phyloP scores from a whole-genome alignment of 2,329 filamentous ascomycete genomes.

The Pseudogymnoascus sp. region DNA sequence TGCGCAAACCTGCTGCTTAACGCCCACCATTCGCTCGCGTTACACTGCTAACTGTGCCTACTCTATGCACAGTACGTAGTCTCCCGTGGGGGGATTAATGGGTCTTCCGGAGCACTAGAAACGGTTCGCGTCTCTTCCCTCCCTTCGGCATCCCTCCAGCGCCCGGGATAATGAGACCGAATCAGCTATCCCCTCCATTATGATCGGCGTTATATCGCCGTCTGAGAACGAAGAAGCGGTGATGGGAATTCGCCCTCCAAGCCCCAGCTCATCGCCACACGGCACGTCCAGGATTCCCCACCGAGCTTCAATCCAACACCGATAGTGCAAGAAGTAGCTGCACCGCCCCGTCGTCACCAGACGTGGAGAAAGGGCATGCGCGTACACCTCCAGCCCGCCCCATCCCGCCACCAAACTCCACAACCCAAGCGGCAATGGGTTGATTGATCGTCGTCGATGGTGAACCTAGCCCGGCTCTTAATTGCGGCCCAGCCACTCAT shows the following conservation, averaged over 20 bases:
- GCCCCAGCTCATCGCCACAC: neutral
- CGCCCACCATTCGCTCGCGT: neutral
- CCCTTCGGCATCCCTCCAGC: neutral
- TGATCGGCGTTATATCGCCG: neutral
- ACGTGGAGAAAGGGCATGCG: neutral
- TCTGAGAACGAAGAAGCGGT: neutral
- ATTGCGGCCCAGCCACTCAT: neutral
- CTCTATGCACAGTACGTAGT: neutral
- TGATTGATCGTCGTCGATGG: neutral
- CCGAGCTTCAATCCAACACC: neutral
- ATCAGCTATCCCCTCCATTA: neutral
- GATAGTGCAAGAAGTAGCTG: neutral
- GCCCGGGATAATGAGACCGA: neutral
- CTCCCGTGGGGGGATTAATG: neutral
- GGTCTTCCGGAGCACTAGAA: neutral
- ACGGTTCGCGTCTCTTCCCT: constrained; percentile 3
- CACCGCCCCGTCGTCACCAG: constrained; percentile 1
- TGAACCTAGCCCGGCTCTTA: neutral
- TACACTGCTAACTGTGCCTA: neutral
- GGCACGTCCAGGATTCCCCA: neutral
- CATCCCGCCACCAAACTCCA: neutral
- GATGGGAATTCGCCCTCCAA: neutral
- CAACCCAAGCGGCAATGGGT: neutral
- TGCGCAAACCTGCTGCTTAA: neutral
- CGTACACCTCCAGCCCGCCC: neutral